A percentile compares a stretch with the other conserved stretches of the same genome.
These are phyloP conservation scores for Flaveria linearis DNA, from an alignment of 129 eudicot species.

Conservation along the genomic window DNA sequence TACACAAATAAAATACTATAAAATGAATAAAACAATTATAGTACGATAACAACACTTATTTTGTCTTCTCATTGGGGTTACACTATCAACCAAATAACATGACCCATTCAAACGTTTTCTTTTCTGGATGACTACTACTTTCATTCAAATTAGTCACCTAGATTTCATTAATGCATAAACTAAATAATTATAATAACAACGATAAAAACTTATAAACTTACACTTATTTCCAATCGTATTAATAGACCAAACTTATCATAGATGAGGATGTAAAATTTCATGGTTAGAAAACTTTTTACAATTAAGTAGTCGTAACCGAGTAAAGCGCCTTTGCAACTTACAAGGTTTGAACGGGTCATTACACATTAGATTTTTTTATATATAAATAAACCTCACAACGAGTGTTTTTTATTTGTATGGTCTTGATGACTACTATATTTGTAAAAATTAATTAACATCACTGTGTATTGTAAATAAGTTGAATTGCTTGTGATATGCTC, in stretches of 20 bases:
- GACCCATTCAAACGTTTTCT: background rate
- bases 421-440: too few species aligned
- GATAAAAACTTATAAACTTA: too few species aligned
- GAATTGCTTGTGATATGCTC: background rate
- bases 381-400: too few species aligned
- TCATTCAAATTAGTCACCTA: background rate
- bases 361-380: background rate
- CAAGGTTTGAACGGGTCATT: background rate
- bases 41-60: background rate
- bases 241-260: background rate
- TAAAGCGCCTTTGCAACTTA: background rate
- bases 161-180: background rate
- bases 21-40: background rate
- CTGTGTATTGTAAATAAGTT: too few species aligned
- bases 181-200: too few species aligned
- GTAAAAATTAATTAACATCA: too few species aligned
- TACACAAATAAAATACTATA: background rate
- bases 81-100: background rate
- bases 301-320: background rate
- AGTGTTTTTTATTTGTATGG: too few species aligned
- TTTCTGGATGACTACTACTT: background rate
- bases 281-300: background rate
- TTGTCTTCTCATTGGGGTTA: conserved; percentile 1
- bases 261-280: background rate
- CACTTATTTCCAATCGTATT: background rate